Percentiles rank a stretch among this genome's conserved stretches.
phyloP scores from a whole-genome alignment of 495 filamentous ascomycete species.

The Trichocladium uniseriatum region DNA sequence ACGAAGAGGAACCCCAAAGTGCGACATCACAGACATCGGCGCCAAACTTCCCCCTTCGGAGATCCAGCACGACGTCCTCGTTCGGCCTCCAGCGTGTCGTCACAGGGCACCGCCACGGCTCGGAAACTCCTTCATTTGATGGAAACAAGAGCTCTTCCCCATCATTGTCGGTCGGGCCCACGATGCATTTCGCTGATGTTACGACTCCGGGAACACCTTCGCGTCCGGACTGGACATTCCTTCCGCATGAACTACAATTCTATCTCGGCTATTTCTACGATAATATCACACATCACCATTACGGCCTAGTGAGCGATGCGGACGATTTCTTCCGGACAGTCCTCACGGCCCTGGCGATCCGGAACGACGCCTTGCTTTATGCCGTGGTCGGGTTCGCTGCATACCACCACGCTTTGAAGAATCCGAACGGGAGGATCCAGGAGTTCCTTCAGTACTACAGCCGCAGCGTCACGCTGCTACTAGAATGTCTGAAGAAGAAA shows the following conservation, averaged over 20 bases:
- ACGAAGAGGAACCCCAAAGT: slow-evolving; percentile 41
- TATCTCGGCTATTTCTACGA: slow-evolving; percentile 72
- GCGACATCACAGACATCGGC: slow-evolving; percentile 26
- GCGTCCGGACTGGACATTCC: slow-evolving; percentile 39
- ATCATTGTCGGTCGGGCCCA: slow-evolving; percentile 35
- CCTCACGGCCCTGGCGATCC: slow-evolving; percentile 61
- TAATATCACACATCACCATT: slow-evolving; percentile 69
- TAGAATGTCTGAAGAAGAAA: slow-evolving; percentile 58
- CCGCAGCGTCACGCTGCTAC: slow-evolving; percentile 66
- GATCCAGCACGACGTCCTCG: slow-evolving; percentile 36
- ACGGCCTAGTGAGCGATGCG: slow-evolving; percentile 59
- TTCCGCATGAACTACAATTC: slow-evolving; percentile 60
- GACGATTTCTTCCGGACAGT: slow-evolving; percentile 62
- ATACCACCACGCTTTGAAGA: slow-evolving; percentile 68
- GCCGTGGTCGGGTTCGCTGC: slow-evolving; percentile 86
- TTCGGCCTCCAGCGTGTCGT: slow-evolving; percentile 25
- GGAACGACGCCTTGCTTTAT: slow-evolving; percentile 75
- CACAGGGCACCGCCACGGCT: slow-evolving; percentile 30
- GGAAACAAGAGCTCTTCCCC: slow-evolving; percentile 42
- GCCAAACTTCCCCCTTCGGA: slow-evolving; percentile 32
- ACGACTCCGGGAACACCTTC: slow-evolving; percentile 12
- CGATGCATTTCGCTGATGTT: slow-evolving; percentile 23
- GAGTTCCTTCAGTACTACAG: slow-evolving; percentile 88
- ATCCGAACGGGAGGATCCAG: slow-evolving; percentile 59
- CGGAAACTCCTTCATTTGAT: slow-evolving; percentile 44